phyloP scores from a whole-genome alignment of 2,329 filamentous ascomycete species.

The Tolypocladium amazonense region DNA sequence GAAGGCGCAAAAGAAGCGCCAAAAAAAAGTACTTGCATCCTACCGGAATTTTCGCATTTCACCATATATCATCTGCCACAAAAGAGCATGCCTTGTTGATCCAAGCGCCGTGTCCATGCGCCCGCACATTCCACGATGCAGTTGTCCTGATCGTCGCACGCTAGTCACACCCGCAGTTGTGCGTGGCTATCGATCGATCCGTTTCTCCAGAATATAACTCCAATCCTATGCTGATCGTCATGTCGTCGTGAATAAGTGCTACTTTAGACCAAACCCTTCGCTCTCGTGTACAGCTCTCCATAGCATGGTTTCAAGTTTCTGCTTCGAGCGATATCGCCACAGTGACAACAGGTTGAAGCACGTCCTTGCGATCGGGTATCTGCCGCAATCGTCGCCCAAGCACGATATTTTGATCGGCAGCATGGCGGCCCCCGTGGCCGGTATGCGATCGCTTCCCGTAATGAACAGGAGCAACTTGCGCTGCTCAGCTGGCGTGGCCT shows the following conservation, averaged over 20 bases:
- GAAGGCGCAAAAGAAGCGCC: background rate
- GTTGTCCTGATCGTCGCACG: background rate
- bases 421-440: slow-evolving; percentile 74
- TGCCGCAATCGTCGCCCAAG: slow-evolving; percentile 59
- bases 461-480: slow-evolving; percentile 75
- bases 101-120: background rate
- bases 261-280: slow-evolving; percentile 87
- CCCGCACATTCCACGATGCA: background rate
- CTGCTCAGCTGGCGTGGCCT: slow-evolving; percentile 56
- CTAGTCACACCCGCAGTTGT: background rate
- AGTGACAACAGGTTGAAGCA: slow-evolving; percentile 82
- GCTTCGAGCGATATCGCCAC: slow-evolving; percentile 57
- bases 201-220: background rate
- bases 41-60: background rate
- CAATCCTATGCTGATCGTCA: slow-evolving; percentile 5
- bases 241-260: slow-evolving; percentile 13
- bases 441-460: slow-evolving; percentile 82
- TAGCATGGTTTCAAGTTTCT: slow-evolving; percentile 59
- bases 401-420: slow-evolving; percentile 67
- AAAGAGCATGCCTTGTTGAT: background rate
- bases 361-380: slow-evolving; percentile 78
- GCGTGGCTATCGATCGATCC: background rate
- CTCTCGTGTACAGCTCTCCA: slow-evolving; percentile 86
- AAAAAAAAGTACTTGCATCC: background rate
- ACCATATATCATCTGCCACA: background rate